Percentiles rank a stretch among this genome's conserved stretches.
Conservation (phyloP, 2,329 filamentous ascomycete species). For the Dothiorella sarmentorum region DNA sequence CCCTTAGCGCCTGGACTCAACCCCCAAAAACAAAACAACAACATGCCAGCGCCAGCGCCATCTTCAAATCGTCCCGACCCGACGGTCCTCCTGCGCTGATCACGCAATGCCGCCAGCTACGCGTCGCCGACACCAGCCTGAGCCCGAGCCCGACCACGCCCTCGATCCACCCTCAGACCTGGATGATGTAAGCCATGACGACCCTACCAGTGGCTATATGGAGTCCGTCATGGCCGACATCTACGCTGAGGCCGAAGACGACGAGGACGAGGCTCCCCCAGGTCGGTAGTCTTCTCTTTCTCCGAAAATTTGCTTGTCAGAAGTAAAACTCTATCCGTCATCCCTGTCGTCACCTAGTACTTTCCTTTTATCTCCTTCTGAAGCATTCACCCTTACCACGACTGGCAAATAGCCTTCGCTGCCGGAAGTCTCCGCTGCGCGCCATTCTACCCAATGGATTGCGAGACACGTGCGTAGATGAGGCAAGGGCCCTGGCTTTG, state of each 20-base stretch:
- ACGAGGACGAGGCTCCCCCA: constrained; percentile 24
- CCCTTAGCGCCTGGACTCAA: not conserved
- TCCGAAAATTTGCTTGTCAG: no score
- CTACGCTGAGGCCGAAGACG: constrained; percentile 30
- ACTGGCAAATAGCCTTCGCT: not conserved
- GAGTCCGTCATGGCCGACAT: constrained; percentile 20
- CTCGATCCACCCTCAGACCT: constrained; percentile 15
- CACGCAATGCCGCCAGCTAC: constrained; percentile 29
- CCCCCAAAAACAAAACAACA: constrained; percentile 17
- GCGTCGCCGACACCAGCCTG: constrained; percentile 26
- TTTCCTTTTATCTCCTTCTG: not conserved
- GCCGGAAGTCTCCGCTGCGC: not conserved
- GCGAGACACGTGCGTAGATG: not conserved
- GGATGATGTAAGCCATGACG: constrained; percentile 13
- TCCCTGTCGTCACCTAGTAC: not conserved
- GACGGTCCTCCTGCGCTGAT: not conserved
- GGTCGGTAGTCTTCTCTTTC: not conserved
- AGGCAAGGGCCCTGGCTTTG: not conserved
- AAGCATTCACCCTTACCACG: not conserved
- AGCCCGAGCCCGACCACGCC: constrained; percentile 21
- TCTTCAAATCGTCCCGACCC: not conserved
- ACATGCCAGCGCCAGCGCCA: not conserved
- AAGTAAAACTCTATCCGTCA: no score
- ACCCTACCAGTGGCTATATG: not conserved
- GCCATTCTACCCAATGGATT: not conserved